Evolutionary conservation across 2,329 filamentous ascomycete species (phyloP).

Genomic region (Sporothrix schenckii): DNA sequence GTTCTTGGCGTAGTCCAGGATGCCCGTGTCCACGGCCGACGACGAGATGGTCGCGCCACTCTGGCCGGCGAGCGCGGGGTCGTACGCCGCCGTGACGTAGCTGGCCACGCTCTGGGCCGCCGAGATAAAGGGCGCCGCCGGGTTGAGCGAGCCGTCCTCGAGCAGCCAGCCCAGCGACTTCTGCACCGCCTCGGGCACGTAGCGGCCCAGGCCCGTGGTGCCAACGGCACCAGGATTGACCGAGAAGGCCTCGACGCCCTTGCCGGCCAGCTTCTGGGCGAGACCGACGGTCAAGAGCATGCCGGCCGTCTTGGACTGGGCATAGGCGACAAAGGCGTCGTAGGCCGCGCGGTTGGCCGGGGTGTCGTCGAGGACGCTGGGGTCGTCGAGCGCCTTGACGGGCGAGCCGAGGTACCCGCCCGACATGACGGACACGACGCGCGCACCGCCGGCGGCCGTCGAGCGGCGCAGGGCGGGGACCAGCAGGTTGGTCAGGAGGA

Average conservation of each 20-base stretch:
- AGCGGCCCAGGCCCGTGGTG: slow-evolving; percentile 30
- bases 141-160: slow-evolving; percentile 48
- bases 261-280: slow-evolving; percentile 42
- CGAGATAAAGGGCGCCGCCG: slow-evolving; percentile 35
- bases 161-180: slow-evolving; percentile 36
- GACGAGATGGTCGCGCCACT: slow-evolving; percentile 26
- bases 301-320: slow-evolving; percentile 57
- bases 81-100: slow-evolving; percentile 46
- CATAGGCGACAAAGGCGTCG: slow-evolving; percentile 49
- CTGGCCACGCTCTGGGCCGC: slow-evolving; percentile 43
- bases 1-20: slow-evolving; percentile 38
- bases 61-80: slow-evolving; percentile 41
- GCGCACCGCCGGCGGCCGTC: slow-evolving; percentile 39
- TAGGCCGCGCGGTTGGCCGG: slow-evolving; percentile 33
- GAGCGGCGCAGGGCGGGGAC: slow-evolving; percentile 47
- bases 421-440: slow-evolving; percentile 50
- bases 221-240: slow-evolving; percentile 48
- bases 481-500: slow-evolving; percentile 54
- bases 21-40: slow-evolving; percentile 40
- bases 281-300: slow-evolving; percentile 50
- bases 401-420: slow-evolving; percentile 48
- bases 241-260: slow-evolving; percentile 45
- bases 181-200: slow-evolving; percentile 24
- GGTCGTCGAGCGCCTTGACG: slow-evolving; percentile 51
- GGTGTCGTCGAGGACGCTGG: slow-evolving; percentile 47